These are phyloP conservation scores for Cryptococcus sp. DNA, from an alignment of 1,284 basidiomycete genomes.

Conservation along the genomic window DNA sequence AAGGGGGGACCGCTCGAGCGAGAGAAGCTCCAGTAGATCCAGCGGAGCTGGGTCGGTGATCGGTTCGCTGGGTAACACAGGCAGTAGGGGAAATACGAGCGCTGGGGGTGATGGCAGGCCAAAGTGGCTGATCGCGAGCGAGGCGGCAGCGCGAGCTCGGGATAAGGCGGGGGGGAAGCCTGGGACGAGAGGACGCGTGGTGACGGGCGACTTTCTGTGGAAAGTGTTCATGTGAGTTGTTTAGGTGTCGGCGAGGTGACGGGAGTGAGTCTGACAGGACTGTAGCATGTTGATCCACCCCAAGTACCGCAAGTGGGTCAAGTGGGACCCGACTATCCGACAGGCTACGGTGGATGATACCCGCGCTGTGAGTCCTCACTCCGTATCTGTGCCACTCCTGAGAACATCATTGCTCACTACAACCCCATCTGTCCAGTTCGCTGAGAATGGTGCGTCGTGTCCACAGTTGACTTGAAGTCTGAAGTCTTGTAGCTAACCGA, in stretches of 20 bases:
- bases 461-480: too few relatives aligned
- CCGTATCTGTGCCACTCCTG: too few relatives aligned
- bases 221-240: not conserved
- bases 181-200: not conserved
- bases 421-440: not conserved
- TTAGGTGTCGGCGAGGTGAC: too few relatives aligned
- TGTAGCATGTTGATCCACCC: conserved; percentile 2
- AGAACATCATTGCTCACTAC: not conserved
- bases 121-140: too few relatives aligned
- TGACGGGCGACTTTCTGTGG: not conserved
- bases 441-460: conserved; percentile 2
- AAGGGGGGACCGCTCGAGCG: too few relatives aligned
- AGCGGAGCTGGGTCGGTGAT: too few relatives aligned
- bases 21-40: too few relatives aligned
- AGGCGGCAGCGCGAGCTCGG: conserved; percentile 67
- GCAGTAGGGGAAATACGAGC: too few relatives aligned
- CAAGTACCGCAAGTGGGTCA: conserved; percentile 1
- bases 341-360: conserved; percentile 2
- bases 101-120: too few relatives aligned
- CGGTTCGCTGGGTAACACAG: too few relatives aligned
- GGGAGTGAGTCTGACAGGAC: too few relatives aligned
- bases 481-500: not conserved
- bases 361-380: conserved; percentile 1
- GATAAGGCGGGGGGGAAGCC: not conserved
- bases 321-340: not conserved